Percentiles rank a stretch among this genome's conserved stretches.
These are phyloP conservation scores for Aphanomyces astaci DNA, from an alignment of 352 stramenopile genomes.

Conservation along the genomic window DNA sequence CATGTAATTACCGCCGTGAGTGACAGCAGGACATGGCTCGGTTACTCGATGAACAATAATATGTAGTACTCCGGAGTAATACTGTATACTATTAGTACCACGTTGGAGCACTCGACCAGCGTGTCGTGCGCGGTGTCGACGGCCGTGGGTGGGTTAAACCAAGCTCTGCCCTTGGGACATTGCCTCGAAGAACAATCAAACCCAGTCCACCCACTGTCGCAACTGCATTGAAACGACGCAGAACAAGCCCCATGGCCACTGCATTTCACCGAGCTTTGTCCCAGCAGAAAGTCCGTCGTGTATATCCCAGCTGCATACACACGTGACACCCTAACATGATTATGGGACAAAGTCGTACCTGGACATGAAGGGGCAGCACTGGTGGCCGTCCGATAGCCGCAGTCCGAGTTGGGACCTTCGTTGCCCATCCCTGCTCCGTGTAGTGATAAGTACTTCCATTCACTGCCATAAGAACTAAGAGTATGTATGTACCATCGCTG, in stretches of 20 bases:
- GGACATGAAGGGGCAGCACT: slow-evolving; percentile 34
- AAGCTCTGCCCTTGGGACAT: slow-evolving; percentile 50
- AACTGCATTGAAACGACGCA: slow-evolving; percentile 45
- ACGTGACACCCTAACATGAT: too few relatives aligned
- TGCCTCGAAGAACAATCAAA: slow-evolving; percentile 47
- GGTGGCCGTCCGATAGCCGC: slow-evolving; percentile 30
- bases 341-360: slow-evolving; percentile 23
- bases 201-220: slow-evolving; percentile 39
- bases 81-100: too few relatives aligned
- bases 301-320: neutral
- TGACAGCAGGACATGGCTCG: too few relatives aligned
- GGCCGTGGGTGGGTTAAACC: slow-evolving; percentile 48
- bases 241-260: slow-evolving; percentile 50
- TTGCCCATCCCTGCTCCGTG: slow-evolving; percentile 25
- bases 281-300: neutral
- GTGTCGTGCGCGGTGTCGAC: slow-evolving; percentile 49
- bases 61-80: too few relatives aligned
- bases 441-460: too few relatives aligned
- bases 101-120: slow-evolving; percentile 60
- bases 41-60: too few relatives aligned
- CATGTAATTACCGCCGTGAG: too few relatives aligned
- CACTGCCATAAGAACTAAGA: too few relatives aligned
- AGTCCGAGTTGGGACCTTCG: slow-evolving; percentile 27
- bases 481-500: slow-evolving; percentile 41
- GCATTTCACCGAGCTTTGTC: slow-evolving; percentile 41